Percentiles rank a stretch among this genome's conserved stretches.
These are phyloP conservation scores for Penicillium arizonense DNA, from an alignment of 495 filamentous ascomycete species.

Conservation along the genomic window DNA sequence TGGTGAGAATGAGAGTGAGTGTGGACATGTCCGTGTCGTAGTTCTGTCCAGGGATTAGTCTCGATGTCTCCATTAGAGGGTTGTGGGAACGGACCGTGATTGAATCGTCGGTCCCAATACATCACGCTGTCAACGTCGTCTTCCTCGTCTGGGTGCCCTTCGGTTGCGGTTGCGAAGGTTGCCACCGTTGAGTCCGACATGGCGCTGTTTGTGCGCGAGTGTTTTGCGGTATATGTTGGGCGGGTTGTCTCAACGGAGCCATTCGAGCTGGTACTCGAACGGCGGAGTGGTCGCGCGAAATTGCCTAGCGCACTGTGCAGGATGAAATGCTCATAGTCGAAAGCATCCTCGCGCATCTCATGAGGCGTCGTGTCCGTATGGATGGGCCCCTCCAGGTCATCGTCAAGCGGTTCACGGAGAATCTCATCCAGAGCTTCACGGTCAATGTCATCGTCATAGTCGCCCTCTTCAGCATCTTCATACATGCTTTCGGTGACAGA, in stretches of 20 bases:
- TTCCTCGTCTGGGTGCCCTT: slow-evolving; percentile 51
- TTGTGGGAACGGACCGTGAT: slow-evolving; percentile 31
- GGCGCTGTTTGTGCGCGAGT: slow-evolving; percentile 53
- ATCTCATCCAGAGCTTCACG: slow-evolving; percentile 46
- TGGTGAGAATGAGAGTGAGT: slow-evolving; percentile 7
- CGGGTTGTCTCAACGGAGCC: slow-evolving; percentile 75
- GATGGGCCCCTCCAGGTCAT: slow-evolving; percentile 27
- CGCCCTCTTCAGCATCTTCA: slow-evolving; percentile 55
- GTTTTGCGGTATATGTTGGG: slow-evolving; percentile 27
- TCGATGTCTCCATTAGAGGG: background rate
- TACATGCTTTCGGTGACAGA: slow-evolving; percentile 54
- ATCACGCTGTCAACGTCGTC: slow-evolving; percentile 39
- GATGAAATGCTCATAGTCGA: slow-evolving; percentile 96
- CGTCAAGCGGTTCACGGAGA: slow-evolving; percentile 42
- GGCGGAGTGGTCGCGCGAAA: slow-evolving; percentile 51
- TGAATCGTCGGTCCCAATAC: slow-evolving; percentile 44
- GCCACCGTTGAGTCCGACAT: slow-evolving; percentile 74
- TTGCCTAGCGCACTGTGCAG: slow-evolving; percentile 86
- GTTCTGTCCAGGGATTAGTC: slow-evolving; percentile 18
- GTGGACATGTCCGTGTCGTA: slow-evolving; percentile 24
- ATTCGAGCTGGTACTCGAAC: slow-evolving; percentile 59
- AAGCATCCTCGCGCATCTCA: slow-evolving; percentile 94
- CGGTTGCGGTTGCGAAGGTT: slow-evolving; percentile 81
- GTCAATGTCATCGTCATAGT: slow-evolving; percentile 52
- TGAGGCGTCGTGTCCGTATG: slow-evolving; percentile 53